Conservation (phyloP, 148 eudicot genomes). For the Vaccinium darrowii region DNA sequence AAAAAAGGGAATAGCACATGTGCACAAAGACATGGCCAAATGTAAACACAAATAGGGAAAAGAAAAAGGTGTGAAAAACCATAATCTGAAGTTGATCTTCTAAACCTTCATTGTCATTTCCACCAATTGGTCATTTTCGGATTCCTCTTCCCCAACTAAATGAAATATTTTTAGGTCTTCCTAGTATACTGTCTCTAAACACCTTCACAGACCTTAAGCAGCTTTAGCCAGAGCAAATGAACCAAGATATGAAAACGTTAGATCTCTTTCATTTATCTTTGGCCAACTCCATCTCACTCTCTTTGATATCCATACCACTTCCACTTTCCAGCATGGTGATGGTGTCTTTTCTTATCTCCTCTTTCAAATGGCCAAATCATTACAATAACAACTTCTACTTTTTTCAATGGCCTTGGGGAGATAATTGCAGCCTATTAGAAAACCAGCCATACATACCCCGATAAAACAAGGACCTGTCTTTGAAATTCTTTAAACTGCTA, state of each 20-base stretch:
- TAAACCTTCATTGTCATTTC: not conserved
- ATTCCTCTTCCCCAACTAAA: not conserved
- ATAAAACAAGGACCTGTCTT: not conserved
- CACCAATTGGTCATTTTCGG: not conserved
- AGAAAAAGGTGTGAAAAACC: not conserved
- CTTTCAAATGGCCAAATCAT: not conserved
- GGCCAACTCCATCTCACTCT: not conserved
- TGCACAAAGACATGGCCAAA: conserved; percentile 7
- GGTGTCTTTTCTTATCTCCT: not conserved
- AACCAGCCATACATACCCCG: not conserved
- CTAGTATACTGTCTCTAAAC: not conserved
- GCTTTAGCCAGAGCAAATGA: not conserved
- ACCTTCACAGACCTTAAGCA: not conserved
- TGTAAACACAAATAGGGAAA: not conserved
- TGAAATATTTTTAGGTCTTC: not conserved
- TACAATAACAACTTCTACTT: not conserved
- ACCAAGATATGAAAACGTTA: not conserved
- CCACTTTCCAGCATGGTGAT: conserved; percentile 1
- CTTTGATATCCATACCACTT: not conserved
- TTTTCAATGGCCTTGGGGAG: not conserved
- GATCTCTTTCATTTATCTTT: not conserved
- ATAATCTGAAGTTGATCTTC: not conserved
- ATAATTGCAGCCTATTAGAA: not conserved
- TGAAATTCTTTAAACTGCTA: not conserved
- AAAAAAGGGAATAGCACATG: not conserved